Evolutionary conservation across 2,329 filamentous ascomycete species (phyloP).

Genomic region (Ophiostoma himal-ulmi): DNA sequence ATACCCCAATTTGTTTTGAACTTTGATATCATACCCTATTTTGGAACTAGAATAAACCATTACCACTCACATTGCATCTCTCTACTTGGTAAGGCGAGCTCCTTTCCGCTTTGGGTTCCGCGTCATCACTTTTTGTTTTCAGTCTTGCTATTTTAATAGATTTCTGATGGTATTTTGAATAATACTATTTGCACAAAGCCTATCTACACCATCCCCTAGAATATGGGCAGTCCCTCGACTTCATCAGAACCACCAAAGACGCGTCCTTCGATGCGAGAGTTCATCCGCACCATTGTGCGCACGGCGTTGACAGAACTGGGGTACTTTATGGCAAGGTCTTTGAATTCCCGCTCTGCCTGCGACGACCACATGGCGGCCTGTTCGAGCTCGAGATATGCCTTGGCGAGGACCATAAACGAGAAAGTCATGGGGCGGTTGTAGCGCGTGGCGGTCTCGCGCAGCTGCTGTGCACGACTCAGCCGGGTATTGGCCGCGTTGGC

Average conservation of each 20-base stretch:
- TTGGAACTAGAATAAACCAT: neutral
- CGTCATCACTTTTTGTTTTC: too few relatives aligned
- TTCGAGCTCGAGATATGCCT: conserved; percentile 46
- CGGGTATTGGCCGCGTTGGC: conserved; percentile 5
- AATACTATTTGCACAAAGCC: neutral
- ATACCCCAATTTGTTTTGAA: neutral
- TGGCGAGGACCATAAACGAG: conserved; percentile 45
- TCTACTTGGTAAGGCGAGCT: too few relatives aligned
- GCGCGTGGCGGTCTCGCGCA: conserved; percentile 36
- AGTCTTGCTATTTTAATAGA: too few relatives aligned
- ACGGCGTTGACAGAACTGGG: conserved; percentile 41
- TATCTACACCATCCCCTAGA: neutral
- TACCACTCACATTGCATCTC: neutral
- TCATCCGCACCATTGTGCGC: conserved; percentile 27
- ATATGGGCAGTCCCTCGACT: neutral
- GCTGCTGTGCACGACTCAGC: conserved; percentile 29
- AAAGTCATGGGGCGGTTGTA: conserved; percentile 39
- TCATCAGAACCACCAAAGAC: conserved; percentile 25
- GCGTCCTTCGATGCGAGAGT: conserved; percentile 28
- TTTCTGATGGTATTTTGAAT: neutral
- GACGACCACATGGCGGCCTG: conserved; percentile 45
- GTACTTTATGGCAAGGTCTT: conserved; percentile 37
- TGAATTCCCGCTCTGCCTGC: conserved; percentile 38
- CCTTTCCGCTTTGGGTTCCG: too few relatives aligned
- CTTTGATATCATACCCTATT: neutral